Base-by-base conservation (phyloP, 108 stramenopile genomes). In the Cyclostephanos tholiformis region DNA sequence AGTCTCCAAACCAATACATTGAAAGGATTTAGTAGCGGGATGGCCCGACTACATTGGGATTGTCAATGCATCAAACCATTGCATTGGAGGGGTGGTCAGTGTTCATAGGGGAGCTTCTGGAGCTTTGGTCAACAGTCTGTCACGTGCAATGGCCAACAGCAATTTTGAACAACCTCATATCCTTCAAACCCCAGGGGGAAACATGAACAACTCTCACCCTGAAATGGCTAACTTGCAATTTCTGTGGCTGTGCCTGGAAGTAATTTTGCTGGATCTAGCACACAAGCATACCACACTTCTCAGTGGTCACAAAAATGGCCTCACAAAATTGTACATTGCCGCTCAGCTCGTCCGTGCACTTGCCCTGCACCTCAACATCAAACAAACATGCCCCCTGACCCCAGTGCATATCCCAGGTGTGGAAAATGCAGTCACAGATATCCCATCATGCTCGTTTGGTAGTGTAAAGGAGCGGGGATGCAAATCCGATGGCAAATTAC, bases 201-300 rank as follows among this genome's bases (percentile, higher is more conserved):
- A 0, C 74, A n/a, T 83, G 41, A 78, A 60, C 49, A 83, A 79
- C 43, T 70, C 72, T 0, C 67, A 83, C 35, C 27, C 79, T 17
- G 82, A 83, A 53, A 61, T 79, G 53, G 82, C 63, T 0, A 77
- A 62, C 2, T 9, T 63, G 0, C 27, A 62, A 0, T 14, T 72
- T 0, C 0, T 51, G 22, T 72, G 43, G 46, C 49, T 72, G 4
- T 35, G 49, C 2, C 48, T 72, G 46, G 71, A 71, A 25, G 43
- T 19, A 0, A 41, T 10, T 1, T 1, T 10, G 12, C 9, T 9
- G 9, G 41, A 41, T 10, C 9, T 41, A 1, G 1, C 1, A 4
- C 8, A 41, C 4, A 41, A 41, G 9, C 9, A 63, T 63, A 41
- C 50, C 10, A 52, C 66, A 8, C 35, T 67, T 8, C 35, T 51